Evolutionary conservation across 2,329 filamentous ascomycete genomes (phyloP), one percentile per base, ranked within the genome.

Genomic region (Xylaria sp.): DNA sequence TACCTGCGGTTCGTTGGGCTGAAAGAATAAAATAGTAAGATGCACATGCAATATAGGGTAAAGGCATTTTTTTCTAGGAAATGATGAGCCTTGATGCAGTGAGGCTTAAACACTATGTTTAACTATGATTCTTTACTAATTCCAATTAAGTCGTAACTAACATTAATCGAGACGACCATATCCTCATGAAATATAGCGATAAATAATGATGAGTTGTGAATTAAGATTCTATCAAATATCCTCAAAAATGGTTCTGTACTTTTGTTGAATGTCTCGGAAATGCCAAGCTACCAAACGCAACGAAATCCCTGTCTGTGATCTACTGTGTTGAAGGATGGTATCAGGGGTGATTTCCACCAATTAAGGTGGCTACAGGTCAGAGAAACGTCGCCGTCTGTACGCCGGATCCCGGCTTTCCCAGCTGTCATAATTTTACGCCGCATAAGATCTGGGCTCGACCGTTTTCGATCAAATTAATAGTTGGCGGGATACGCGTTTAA

Each of bases 351-450:
- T 13, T 36, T 33, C 17, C n/a, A 13, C 31, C 26, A 36, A 36
- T 54, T n/a, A 33, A 36, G 17, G 28, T 54, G n/a, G 31, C n/a
- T n/a, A n/a, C 51, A 54, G 51, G 36, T 54, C 31, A 20, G 51
- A 36, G 51, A 36, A 54, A 54, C 11, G 31, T 54, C 17, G 51
- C 31, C 33, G 33, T 10, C 7, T 54, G 9, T 26, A 33, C 31
- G 28, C 26, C 9, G 10, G 31, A 54, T 23, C 51, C 49, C 33
- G 17, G 17, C 15, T 51, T 51, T 51, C 6, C 26, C 6, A 51
- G 15, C 48, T 51, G 26, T n/a, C 48, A 51, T 9, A 51, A 49
- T 26, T 17, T 7, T 20, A n/a, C 28, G n/a, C 17, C 31, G 49
- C 28, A 53, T 17, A 36, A 54, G 28, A 20, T 13, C n/a, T 10